Evolutionary conservation across 2,329 filamentous ascomycete species (phyloP).

Genomic region (Cercospora zeae-maydis): DNA sequence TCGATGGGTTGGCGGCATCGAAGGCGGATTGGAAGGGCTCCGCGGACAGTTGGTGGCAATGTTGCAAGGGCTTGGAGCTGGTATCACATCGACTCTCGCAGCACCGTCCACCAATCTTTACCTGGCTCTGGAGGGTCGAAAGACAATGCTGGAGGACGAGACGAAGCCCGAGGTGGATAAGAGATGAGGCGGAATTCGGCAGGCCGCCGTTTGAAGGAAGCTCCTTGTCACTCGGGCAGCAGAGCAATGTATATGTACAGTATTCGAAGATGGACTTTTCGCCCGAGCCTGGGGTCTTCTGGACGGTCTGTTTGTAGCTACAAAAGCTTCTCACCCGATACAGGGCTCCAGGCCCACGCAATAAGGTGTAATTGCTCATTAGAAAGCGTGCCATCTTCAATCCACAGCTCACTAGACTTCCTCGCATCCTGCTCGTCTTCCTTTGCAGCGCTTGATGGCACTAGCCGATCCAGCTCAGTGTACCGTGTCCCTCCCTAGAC

Average conservation of each 20-base stretch:
- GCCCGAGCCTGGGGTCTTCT: neutral
- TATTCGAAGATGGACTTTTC: neutral
- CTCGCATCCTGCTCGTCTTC: conserved; percentile 22
- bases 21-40: conserved; percentile 76
- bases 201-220: neutral
- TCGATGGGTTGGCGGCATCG: conserved; percentile 70
- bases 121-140: conserved; percentile 79
- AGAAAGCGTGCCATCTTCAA: conserved; percentile 21
- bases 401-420: conserved; percentile 27
- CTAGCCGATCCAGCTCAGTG: conserved; percentile 24
- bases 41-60: conserved; percentile 76
- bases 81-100: conserved; percentile 74
- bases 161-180: conserved; percentile 32
- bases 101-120: conserved; percentile 77
- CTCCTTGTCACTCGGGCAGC: neutral
- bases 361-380: conserved; percentile 28
- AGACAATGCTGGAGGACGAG: conserved; percentile 76
- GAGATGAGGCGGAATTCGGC: neutral
- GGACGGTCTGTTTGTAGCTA: neutral
- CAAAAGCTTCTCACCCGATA: conserved; percentile 26
- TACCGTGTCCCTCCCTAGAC: conserved; percentile 34
- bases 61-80: conserved; percentile 74
- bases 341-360: conserved; percentile 34
- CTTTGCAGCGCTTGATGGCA: conserved; percentile 24
- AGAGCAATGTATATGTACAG: neutral